phyloP scores from a whole-genome alignment of 805 yeast species.

The Saccharomycopsis babjevae region DNA sequence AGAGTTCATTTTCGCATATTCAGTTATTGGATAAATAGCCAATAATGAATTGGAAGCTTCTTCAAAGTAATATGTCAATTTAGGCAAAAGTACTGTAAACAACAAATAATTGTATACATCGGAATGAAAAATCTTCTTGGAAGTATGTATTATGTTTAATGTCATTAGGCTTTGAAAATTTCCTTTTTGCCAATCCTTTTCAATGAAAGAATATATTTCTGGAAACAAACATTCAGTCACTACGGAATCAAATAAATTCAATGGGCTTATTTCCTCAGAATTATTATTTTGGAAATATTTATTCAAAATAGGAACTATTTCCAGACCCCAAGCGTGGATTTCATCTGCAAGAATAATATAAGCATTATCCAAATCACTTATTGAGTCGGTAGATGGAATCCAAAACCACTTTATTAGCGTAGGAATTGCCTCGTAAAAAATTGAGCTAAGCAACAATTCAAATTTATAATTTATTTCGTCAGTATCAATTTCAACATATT shows the following conservation, averaged over 20 bases:
- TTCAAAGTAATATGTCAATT: background rate
- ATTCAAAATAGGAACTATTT: background rate
- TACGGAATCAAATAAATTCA: constrained; percentile 18
- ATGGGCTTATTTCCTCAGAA: constrained; percentile 19
- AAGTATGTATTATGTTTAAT: background rate
- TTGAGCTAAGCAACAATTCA: background rate
- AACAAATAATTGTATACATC: background rate
- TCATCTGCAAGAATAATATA: background rate
- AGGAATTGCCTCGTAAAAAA: background rate
- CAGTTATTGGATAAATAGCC: background rate
- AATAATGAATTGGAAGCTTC: background rate
- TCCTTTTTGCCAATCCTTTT: constrained; percentile 17
- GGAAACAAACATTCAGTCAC: constrained; percentile 4
- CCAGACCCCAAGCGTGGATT: background rate
- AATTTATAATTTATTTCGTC: background rate
- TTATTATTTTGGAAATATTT: background rate
- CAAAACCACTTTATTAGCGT: background rate
- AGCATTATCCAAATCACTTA: background rate
- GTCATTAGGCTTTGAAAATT: background rate
- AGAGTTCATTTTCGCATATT: background rate
- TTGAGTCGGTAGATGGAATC: background rate
- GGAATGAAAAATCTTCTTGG: background rate
- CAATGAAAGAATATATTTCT: background rate
- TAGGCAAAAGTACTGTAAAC: background rate
- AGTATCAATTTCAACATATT: background rate